Percentiles rank a stretch among this genome's conserved stretches.
Evolutionary conservation across 2,329 filamentous ascomycete genomes (phyloP).

Genomic region (Ilyonectria sp.): DNA sequence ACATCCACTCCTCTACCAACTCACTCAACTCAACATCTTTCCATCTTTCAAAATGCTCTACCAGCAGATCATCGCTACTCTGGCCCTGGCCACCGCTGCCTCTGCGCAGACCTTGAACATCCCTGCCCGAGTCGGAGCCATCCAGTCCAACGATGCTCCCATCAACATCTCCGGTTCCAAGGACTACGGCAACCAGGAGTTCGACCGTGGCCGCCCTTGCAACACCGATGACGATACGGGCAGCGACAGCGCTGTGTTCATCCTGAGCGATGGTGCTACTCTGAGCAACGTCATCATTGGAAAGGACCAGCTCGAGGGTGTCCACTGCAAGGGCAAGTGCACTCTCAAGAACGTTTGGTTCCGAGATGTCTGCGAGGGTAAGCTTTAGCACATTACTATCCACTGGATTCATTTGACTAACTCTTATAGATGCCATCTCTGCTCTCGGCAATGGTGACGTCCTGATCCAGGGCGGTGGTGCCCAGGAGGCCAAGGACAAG

Average conservation of each 20-base stretch:
- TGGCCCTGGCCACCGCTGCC: constrained; percentile 21
- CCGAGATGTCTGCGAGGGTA: constrained; percentile 54
- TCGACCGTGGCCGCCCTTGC: constrained; percentile 26
- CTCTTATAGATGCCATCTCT: constrained; percentile 22
- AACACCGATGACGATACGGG: constrained; percentile 22
- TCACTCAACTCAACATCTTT: background rate
- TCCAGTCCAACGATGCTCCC: constrained; percentile 13
- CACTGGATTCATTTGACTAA: background rate
- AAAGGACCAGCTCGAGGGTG: constrained; percentile 41
- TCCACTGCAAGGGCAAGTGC: constrained; percentile 48
- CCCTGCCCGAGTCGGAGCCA: constrained; percentile 14
- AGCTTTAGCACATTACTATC: background rate
- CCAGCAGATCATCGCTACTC: constrained; percentile 8
- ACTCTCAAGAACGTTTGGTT: constrained; percentile 56
- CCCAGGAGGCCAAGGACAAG: constrained; percentile 44
- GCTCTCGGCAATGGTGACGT: constrained; percentile 17
- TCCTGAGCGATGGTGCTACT: constrained; percentile 36
- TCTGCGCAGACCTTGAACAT: constrained; percentile 24
- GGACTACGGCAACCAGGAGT: constrained; percentile 26
- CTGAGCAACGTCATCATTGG: constrained; percentile 40
- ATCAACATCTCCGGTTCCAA: constrained; percentile 15
- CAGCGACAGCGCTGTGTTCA: constrained; percentile 29
- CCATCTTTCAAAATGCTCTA: constrained; percentile 20
- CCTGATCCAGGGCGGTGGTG: constrained; percentile 39
- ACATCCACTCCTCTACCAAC: background rate